Evolutionary conservation across 345 rosid species (phyloP), one percentile per base, ranked within the genome.

Genomic region (Luvunga scandens): DNA sequence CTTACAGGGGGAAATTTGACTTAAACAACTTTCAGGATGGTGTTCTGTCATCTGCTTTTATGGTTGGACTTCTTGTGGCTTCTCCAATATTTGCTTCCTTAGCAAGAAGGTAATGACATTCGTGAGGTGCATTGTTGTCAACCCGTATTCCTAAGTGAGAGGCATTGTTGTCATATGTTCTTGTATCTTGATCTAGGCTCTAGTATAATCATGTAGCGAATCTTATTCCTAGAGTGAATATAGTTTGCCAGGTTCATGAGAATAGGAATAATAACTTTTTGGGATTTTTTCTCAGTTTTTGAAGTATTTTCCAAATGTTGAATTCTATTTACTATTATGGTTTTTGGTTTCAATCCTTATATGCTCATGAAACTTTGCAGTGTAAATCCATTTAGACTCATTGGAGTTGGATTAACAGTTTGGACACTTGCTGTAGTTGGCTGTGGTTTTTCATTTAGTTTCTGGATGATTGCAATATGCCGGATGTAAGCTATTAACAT

Each of bases 51-150:
- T 95, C 99, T 78, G 99, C 98, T 80, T 95, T 93, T 84, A 89
- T 95, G 98, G 99, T 95, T 83, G 99, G 99, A 62, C 93, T 95
- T 83, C 94, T 95, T 70, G 85, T 92, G 75, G 90, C 96, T 67
- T 92, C 96, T 87, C 99, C 99, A 48, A 85, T 92, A 77, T 95
- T 95, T 91, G 99, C 99, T 71, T 86, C 96, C 16, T 65, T 89
- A 75, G 92, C 99, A 53, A 95, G 92, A 85, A 91, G 95, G 99
- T 93, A 81, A 71, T 65, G 53, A 33, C 50, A 48, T 79, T 60
- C 53, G 27, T 9, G 27, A 19, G 2, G 24, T 34, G 71, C 53
- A 53, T 50, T 33, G 13, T 31, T 53, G 3, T 64, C 62, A 48
- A 16, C 56, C 31, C 60, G 4, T 69, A 13, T 62, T 59, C 45